Evolutionary conservation across 2,329 filamentous ascomycete genomes (phyloP).

Genomic region (Akanthomyces dipterigenus): DNA sequence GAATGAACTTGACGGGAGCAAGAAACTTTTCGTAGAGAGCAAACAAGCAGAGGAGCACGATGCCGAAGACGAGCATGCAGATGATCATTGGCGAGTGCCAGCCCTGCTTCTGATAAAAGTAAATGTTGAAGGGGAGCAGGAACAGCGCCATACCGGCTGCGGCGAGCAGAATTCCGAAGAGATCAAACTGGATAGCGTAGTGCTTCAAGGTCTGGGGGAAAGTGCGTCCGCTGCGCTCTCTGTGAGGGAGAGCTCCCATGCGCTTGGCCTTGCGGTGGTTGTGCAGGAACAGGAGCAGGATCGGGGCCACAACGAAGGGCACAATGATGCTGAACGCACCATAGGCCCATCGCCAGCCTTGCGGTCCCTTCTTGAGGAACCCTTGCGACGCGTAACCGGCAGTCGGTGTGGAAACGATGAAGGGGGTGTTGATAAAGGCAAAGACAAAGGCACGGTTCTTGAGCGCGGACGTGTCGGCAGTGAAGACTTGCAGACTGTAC

Average conservation of each 20-base stretch:
- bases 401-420: constrained; percentile 29
- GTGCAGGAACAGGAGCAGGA: constrained; percentile 15
- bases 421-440: constrained; percentile 51
- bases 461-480: constrained; percentile 55
- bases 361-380: constrained; percentile 16
- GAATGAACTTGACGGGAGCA: constrained; percentile 52
- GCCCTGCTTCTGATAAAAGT: constrained; percentile 31
- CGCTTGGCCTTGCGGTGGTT: constrained; percentile 11
- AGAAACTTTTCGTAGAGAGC: constrained; percentile 50
- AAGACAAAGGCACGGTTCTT: constrained; percentile 50
- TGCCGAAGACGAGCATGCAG: constrained; percentile 54
- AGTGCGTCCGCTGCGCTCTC: constrained; percentile 27
- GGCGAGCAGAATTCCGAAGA: constrained; percentile 50
- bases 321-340: constrained; percentile 52
- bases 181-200: constrained; percentile 49
- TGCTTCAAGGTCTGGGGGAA: constrained; percentile 31
- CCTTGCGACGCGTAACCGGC: constrained; percentile 19
- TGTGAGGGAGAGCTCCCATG: not conserved
- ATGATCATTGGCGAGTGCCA: constrained; percentile 51
- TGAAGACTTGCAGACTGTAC: constrained; percentile 53
- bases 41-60: constrained; percentile 49
- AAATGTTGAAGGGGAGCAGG: constrained; percentile 50
- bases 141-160: constrained; percentile 52
- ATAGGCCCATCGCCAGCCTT: constrained; percentile 32
- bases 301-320: constrained; percentile 25